These are phyloP conservation scores for Skeletonema marinoi DNA, from an alignment of 108 stramenopile genomes.

Conservation along the genomic window DNA sequence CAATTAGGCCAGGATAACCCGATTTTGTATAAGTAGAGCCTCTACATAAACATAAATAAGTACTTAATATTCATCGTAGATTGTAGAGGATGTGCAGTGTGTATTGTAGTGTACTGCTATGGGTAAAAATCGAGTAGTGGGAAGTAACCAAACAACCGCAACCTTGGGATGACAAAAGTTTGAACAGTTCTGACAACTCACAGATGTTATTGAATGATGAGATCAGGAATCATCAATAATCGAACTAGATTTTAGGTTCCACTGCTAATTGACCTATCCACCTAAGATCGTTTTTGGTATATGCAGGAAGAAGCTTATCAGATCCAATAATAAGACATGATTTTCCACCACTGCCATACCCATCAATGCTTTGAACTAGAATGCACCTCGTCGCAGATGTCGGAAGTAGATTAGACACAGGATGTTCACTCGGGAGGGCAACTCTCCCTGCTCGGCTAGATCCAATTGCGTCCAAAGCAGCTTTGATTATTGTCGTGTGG, in stretches of 20 bases:
- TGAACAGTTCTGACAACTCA: no score
- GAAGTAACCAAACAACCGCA: no score
- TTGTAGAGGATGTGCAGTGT: no score
- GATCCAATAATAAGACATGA: conserved; percentile 67
- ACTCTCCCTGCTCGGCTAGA: conserved; percentile 59
- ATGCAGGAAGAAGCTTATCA: conserved; percentile 67
- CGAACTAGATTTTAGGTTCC: background rate
- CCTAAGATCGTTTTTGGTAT: conserved; percentile 69
- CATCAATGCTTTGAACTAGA: conserved; percentile 68
- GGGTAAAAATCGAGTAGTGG: no score
- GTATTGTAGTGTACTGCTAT: no score
- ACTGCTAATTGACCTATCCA: conserved; percentile 74
- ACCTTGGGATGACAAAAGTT: no score
- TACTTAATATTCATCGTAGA: no score
- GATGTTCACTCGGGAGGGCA: conserved; percentile 64
- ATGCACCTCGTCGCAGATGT: conserved; percentile 50
- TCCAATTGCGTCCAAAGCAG: conserved; percentile 28
- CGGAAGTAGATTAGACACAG: conserved; percentile 47
- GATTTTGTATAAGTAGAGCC: no score
- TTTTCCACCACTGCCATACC: conserved; percentile 3
- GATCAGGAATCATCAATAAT: no score
- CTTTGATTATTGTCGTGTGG: conserved; percentile 30
- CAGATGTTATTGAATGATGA: no score
- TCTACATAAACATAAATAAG: no score
- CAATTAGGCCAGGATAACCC: no score